Evolutionary conservation across 2,329 filamentous ascomycete species (phyloP).

Genomic region (Talaromyces pinophilus): DNA sequence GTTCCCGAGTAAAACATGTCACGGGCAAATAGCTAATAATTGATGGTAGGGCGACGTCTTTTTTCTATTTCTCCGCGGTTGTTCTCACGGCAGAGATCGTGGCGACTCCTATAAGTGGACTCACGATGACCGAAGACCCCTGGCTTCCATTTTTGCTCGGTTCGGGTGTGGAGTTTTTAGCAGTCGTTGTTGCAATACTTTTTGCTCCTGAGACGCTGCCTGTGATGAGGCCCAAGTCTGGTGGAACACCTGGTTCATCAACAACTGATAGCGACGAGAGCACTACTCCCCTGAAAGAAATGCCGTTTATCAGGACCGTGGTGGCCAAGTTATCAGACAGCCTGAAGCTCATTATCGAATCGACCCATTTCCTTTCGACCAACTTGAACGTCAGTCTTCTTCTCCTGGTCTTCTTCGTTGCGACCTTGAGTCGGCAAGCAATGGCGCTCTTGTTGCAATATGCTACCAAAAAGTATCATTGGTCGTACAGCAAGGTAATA

Average conservation of each 20-base stretch:
- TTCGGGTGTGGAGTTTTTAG: conserved; percentile 17
- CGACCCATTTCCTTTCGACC: conserved; percentile 3
- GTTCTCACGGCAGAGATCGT: conserved; percentile 30
- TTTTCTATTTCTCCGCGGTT: conserved; percentile 25
- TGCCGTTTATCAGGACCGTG: neutral
- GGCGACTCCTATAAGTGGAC: conserved; percentile 33
- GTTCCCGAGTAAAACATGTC: neutral
- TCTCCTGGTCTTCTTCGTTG: conserved; percentile 11
- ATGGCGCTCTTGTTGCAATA: conserved; percentile 16
- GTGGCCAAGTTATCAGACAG: neutral
- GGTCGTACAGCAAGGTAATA: conserved; percentile 12
- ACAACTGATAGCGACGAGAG: neutral
- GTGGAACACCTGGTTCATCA: neutral
- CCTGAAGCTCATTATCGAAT: neutral
- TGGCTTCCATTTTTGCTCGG: conserved; percentile 28
- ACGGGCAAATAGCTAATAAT: neutral
- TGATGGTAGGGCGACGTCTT: conserved; percentile 7
- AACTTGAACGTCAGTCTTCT: conserved; percentile 12
- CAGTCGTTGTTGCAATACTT: conserved; percentile 5
- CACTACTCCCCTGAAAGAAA: neutral
- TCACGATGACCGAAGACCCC: conserved; percentile 29
- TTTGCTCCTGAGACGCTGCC: conserved; percentile 13
- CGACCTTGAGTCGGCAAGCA: conserved; percentile 10
- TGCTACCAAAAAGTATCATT: conserved; percentile 15
- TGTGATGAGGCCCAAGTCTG: neutral